A percentile compares a stretch with the other conserved stretches of the same genome.
These are phyloP conservation scores for Dorcoceras hygrometricum DNA, from an alignment of 257 asterid genomes.

Conservation along the genomic window DNA sequence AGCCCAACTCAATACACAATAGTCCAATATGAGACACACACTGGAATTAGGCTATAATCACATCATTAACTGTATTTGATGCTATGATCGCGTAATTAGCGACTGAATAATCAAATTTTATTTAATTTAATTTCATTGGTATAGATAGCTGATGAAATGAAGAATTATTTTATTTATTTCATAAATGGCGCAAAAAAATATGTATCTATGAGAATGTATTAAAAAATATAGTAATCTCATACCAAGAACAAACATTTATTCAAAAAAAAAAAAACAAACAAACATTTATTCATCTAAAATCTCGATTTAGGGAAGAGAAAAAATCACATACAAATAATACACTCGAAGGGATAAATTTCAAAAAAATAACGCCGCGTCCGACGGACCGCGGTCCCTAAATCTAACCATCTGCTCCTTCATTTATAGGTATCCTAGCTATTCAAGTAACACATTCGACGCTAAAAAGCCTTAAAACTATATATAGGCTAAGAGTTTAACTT, in stretches of 20 bases:
- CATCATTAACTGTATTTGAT: no score
- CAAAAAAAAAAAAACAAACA: background rate
- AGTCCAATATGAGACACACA: no score
- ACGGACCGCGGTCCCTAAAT: constrained; percentile 30
- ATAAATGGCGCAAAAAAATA: no score
- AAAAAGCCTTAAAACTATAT: constrained; percentile 4
- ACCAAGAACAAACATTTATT: background rate
- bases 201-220: no score
- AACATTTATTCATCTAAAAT: background rate
- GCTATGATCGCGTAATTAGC: no score
- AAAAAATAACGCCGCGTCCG: constrained; percentile 28
- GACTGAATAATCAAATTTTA: no score
- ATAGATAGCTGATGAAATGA: no score
- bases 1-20: no score
- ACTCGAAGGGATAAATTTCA: constrained; percentile 23
- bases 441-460: constrained; percentile 16
- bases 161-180: no score
- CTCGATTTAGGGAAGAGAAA: background rate
- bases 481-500: background rate
- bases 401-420: constrained; percentile 20
- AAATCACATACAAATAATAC: constrained; percentile 20
- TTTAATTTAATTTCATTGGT: no score
- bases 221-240: no score
- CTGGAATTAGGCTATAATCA: no score
- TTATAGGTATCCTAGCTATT: constrained; percentile 16